Base-by-base conservation (phyloP, 805 yeast species). In the Wickerhamomyces ciferrii region DNA sequence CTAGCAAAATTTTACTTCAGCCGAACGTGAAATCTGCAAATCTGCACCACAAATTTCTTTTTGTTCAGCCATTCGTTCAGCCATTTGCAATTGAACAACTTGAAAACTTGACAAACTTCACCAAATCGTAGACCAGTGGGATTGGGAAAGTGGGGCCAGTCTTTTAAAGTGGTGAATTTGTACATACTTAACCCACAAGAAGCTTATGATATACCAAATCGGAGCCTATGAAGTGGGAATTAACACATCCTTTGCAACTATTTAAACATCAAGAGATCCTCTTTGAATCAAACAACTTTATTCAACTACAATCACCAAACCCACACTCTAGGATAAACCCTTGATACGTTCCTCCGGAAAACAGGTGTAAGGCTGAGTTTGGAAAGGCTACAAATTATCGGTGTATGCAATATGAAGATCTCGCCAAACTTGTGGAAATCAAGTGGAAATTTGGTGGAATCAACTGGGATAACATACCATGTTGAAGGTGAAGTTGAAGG, bases 371-470 rank as follows among this genome's bases (percentile, higher is more conserved):
- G 38, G 38, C 38, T 35, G 38, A 35, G 38, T 35, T 6, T 32
- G 24, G 19, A 15, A 35, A 7, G 31, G 31, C 7, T 27, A 27
- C 11, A 27, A 9, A 8, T 27, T 27, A 4, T 27, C 31, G 31
- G 38, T 4, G 15, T 35, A 44, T 40, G 34, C 39, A 39, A 17
- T 21, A 29, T 34, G 43, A 38, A 44, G 32, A 29, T 39, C 44
- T 13, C 31, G 14, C 31, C 31, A 27, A 27, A 27, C 31, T 27
- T 24, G 27, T 29, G 24, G 23, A 17, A 11, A 19, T 6, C 24
- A 10, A 35, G 24, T 18, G 38, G n/a, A 3, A 32, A 6, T 20
- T 36, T 17, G 25, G 29, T 21, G 11, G 27, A 25, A 18, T 17
- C 19, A 21, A n/a, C 21, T 36, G 34, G 9, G 6, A 10, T 10